Evolutionary conservation across 768 basidiomycete species (phyloP).

Genomic region (Kwoniella europaea): DNA sequence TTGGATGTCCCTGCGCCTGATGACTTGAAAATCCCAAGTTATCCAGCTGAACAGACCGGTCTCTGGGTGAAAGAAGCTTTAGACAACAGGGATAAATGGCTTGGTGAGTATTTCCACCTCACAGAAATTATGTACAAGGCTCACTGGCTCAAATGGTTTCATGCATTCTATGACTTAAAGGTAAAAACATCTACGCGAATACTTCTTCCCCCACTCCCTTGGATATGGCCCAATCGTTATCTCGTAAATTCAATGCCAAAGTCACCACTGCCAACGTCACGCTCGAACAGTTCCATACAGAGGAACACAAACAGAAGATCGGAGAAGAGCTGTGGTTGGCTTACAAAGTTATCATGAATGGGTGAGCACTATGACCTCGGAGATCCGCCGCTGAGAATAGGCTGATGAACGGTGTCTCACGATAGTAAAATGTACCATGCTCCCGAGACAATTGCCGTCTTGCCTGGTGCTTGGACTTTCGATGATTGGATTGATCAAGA

Average conservation of each 20-base stretch:
- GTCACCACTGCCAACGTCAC: neutral
- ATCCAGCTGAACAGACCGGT: slow-evolving; percentile 14
- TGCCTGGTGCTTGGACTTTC: neutral
- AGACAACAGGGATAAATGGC: neutral
- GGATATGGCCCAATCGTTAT: neutral
- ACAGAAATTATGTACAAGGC: too few species aligned
- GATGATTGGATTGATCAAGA: slow-evolving; percentile 6
- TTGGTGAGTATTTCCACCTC: too few species aligned
- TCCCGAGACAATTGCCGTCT: neutral
- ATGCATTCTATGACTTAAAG: too few species aligned
- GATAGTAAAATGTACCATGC: neutral
- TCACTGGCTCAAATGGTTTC: too few species aligned
- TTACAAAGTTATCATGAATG: neutral
- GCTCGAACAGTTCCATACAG: neutral
- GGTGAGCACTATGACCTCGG: neutral
- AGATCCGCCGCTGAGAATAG: neutral
- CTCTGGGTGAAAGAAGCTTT: slow-evolving; percentile 8
- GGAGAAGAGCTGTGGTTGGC: slow-evolving; percentile 14
- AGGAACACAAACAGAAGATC: neutral
- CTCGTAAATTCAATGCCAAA: neutral
- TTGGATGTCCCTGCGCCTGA: slow-evolving; percentile 1
- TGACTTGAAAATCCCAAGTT: neutral
- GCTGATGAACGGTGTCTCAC: neutral
- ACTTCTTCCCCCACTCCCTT: neutral
- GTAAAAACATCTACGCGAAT: slow-evolving; percentile 2